Evolutionary conservation across 2,329 filamentous ascomycete species (phyloP), one percentile per base, ranked within the genome.

Genomic region (Trichoderma arundinaceum): DNA sequence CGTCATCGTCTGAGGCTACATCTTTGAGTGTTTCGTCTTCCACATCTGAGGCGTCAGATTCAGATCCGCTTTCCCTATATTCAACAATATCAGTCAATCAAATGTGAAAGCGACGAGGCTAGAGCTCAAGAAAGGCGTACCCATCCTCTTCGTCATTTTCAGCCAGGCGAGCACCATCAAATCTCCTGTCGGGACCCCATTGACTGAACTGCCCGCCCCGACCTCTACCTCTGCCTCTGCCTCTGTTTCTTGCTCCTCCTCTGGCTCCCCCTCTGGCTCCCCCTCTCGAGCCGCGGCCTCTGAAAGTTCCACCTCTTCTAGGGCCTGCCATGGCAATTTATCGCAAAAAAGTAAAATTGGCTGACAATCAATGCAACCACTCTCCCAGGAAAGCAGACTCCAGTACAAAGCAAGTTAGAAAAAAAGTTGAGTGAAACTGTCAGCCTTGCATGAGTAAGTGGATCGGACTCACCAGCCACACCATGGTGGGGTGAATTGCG

Each of bases 1-100:
- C 73, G 2, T 84, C 82, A 7, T 82, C 80, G 8, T 82, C 81
- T 7, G 79, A 78, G 33, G 75, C 76, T 66, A 77, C 72, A 62
- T 80, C 78, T 22, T 78, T 76, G 57, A 74, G 69, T 35, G 74
- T 72, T 8, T 79, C 77, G 60, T 80, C 77, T 46, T 77, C 78
- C 41, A 77, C 76, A 41, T 70, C 72, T 46, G 71, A 70, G 35
- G 68, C 72, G 51, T 66, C 69, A 7, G 66, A 69, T 49, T 51
- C 68, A 43, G 68, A 62, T 33, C 62, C 66, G 6, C 62, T 49
- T 33, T 68, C 67, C 19, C 68, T 70, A 44, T 46, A 49, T 15
- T 12, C 12, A 17, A 52, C n/a, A n/a, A 28, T 13, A 8, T 17
- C 22, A 15, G 39, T 66, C 9, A 66, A 52, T n/a, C 41, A 33